Conservation (phyloP, 331 rosid species). For the Malus hybrid region DNA sequence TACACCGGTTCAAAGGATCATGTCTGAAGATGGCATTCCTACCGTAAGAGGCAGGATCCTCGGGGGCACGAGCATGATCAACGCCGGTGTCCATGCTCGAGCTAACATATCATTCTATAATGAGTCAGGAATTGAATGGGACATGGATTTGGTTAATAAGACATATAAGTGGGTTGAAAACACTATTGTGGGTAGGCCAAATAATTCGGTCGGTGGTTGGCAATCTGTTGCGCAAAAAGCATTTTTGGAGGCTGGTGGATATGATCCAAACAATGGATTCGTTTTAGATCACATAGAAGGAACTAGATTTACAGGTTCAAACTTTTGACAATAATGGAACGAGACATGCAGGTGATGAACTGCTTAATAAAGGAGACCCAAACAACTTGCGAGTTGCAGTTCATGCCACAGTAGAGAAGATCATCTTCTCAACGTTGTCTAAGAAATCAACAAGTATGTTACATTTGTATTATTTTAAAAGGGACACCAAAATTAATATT, state of each 20-base stretch:
- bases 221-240: background rate
- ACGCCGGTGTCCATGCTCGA: conserved; percentile 8
- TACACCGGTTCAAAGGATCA: background rate
- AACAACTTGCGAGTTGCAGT: conserved; percentile 10
- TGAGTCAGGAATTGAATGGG: conserved; percentile 13
- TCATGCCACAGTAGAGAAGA: conserved; percentile 2
- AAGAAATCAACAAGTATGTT: too few relatives aligned
- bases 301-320: background rate
- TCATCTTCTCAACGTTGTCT: conserved; percentile 11
- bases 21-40: conserved; percentile 12
- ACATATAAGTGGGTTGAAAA: conserved; percentile 22
- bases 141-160: conserved; percentile 15
- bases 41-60: conserved; percentile 14
- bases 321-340: conserved; percentile 8
- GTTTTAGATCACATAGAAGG: background rate
- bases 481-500: too few relatives aligned
- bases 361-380: conserved; percentile 6
- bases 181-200: background rate
- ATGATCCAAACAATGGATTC: conserved; percentile 13
- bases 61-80: conserved; percentile 12
- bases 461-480: too few relatives aligned
- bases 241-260: conserved; percentile 4
- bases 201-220: background rate
- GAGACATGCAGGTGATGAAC: conserved; percentile 24
- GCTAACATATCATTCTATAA: background rate